phyloP scores from a whole-genome alignment of 495 filamentous ascomycete genomes.

The Podospora didyma region DNA sequence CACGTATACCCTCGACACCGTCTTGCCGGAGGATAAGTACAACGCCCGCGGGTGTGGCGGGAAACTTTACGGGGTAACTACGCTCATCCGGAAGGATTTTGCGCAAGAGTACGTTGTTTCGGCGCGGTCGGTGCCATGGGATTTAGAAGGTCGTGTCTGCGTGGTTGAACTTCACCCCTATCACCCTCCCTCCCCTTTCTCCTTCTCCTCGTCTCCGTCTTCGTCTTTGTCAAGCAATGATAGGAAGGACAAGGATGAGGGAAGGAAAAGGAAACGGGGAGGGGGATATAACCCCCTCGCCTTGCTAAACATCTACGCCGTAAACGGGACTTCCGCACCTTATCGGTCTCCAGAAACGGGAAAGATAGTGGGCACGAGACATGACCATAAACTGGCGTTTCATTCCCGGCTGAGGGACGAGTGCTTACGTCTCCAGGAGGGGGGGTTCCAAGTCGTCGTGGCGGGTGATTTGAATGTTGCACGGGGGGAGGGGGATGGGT shows the following conservation, averaged over 20 bases:
- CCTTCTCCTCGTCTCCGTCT: too few relatives aligned
- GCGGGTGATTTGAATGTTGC: constrained; percentile 51
- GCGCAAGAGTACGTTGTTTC: constrained; percentile 4
- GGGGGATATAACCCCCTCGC: constrained; percentile 22
- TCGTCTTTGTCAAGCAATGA: too few relatives aligned
- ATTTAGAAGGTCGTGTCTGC: constrained; percentile 47
- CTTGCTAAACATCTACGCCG: constrained; percentile 48
- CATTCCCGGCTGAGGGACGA: constrained; percentile 40
- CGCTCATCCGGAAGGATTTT: too few relatives aligned
- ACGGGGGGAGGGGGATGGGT: constrained; percentile 35
- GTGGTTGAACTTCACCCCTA: constrained; percentile 35
- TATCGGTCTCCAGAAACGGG: constrained; percentile 41
- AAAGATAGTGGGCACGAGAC: constrained; percentile 36
- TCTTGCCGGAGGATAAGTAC: too few relatives aligned
- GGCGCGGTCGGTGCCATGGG: constrained; percentile 41
- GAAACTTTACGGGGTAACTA: too few relatives aligned
- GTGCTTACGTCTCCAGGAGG: constrained; percentile 29
- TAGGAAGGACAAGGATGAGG: too few relatives aligned
- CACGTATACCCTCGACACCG: too few relatives aligned
- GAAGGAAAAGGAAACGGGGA: too few relatives aligned
- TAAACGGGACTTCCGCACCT: constrained; percentile 47
- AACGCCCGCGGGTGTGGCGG: too few relatives aligned
- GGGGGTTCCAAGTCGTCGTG: constrained; percentile 38
- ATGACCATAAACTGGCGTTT: constrained; percentile 47
- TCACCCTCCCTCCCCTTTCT: too few relatives aligned